Base-by-base conservation (phyloP, 306 rosid species). In the Glycine soja region DNA sequence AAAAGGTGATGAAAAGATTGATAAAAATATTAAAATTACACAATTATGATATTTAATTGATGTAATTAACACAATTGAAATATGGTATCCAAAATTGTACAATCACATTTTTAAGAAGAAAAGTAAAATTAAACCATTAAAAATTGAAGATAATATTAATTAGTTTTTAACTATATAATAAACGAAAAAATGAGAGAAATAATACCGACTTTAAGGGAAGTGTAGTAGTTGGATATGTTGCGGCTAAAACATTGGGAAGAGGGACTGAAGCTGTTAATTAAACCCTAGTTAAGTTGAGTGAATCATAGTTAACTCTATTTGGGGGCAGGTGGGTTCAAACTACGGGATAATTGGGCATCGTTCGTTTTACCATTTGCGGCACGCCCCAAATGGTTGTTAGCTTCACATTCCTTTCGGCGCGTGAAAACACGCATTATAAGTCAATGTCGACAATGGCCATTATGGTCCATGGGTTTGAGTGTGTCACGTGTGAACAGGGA, bases 401-500 rank as follows among this genome's bases (percentile, higher is more conserved):
- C 47, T 10, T 64, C 70, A 65, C 75, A 19, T 40, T 19, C 69
- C 24, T 10, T 10, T 3, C 12, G 15, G 85, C 71, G 77, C 66
- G 76, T 81, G 72, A n/a, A 30, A 24, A 24, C 30, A 1, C 40
- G 3, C 16, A 69, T 42, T 42, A 1, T 2, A 42, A 42, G 46
- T 42, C 46, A 42, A 7, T 7, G 46, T 42, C 46, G 46, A 42
- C 46, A 42, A 6, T 42, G 46, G 46, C 46, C 46, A 42, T 42
- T 42, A 42, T 42, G 46, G 9, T 59, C 52, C 81, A 51, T 42
- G 34, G 68, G 0, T 42, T 75, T 75, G 32, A 75, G 70, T 24
- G 45, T 46, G 59, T 75, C 58, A 61, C 79, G 70, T 59, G 70
- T 62, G 56, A 75, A 75, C 79, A 45, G 30, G 57, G 70, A 59